Conservation (phyloP, 1,284 basidiomycete genomes). For the Sphagnurus paluster region DNA sequence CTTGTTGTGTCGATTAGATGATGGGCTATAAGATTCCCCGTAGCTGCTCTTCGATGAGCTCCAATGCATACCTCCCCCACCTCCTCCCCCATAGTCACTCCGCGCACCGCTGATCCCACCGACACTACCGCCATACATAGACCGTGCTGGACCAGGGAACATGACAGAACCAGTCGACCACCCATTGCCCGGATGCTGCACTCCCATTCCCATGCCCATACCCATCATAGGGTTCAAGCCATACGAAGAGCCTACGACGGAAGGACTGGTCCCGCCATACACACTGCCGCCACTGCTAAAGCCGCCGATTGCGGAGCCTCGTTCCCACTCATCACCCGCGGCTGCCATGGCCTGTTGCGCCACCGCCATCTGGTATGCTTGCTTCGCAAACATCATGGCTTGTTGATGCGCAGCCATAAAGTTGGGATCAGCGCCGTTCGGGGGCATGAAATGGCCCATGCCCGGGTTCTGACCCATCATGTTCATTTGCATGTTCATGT, state of each 20-base stretch:
- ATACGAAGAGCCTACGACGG: conserved; percentile 27
- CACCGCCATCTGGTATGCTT: conserved; percentile 82
- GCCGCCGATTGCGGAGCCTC: conserved; percentile 58
- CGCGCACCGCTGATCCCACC: conserved; percentile 38
- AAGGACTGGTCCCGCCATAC: conserved; percentile 34
- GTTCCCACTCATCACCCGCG: conserved; percentile 85
- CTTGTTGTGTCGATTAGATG: conserved; percentile 29
- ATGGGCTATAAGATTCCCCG: conserved; percentile 59
- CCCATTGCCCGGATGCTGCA: conserved; percentile 35
- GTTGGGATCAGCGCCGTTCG: conserved; percentile 44
- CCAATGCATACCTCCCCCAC: conserved; percentile 47
- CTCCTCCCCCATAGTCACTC: conserved; percentile 54
- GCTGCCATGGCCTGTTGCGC: conserved; percentile 83
- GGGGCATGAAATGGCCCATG: conserved; percentile 51
- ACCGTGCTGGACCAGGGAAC: conserved; percentile 49
- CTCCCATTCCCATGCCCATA: conserved; percentile 31
- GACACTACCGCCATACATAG: conserved; percentile 69
- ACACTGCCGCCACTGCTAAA: conserved; percentile 37
- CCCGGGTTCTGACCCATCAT: conserved; percentile 23
- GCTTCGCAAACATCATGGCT: conserved; percentile 79
- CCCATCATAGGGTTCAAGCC: conserved; percentile 39
- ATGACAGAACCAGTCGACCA: conserved; percentile 43
- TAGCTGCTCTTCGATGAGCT: conserved; percentile 64
- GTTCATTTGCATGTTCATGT: conserved; percentile 12
- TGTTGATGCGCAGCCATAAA: conserved; percentile 76